Evolutionary conservation across 23 red algal species (phyloP), one percentile per base, ranked within the genome.

Genomic region (Gracilariopsis chorda): DNA sequence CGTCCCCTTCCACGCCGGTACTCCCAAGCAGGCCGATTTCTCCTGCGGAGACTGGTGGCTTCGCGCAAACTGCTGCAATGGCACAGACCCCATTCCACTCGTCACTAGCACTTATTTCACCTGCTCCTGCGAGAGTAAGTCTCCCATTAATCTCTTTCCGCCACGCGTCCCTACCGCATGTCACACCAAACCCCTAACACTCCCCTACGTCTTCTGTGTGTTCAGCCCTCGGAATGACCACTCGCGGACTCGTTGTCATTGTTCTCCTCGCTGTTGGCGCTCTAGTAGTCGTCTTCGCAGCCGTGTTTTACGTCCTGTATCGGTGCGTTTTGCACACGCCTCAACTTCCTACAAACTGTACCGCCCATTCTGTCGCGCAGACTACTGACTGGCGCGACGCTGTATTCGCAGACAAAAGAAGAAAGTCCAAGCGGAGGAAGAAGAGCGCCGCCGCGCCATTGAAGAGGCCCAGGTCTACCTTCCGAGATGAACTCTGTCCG

Each of bases 401-500:
- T 25, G 56, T 70, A 23, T 86, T 69, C 51, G 41, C 58, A 86
- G 82, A 49, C 59, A 86, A 70, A 89, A 76, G 51, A 76, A 56
- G 58, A 72, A 52, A 53, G 65, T 58, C 42, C 48, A 86, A 63
- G 82, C 82, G 59, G 85, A 89, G 58, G 69, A 76, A 36, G 85
- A 89, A 69, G 69, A 89, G 55, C 48, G 52, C 48, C 53, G 44
- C 68, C 58, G 65, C 42, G 85, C 85, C 36, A 78, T 89, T 29
- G 69, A 89, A 76, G 85, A 89, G 70, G 85, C 85, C 65, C 68
- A 89, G 51, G 85, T 64, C 6, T 89, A 78, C 85, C 58, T 89
- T 60, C 85, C 85, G 49, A 77, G 85, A 89, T 89, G 72, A 89
- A 11, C 25, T 32, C 40, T 73, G 67, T 12, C 67, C 67, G 40